Evolutionary conservation across 106 monocot species (phyloP).

Genomic region (Phalaenopsis aphrodite): DNA sequence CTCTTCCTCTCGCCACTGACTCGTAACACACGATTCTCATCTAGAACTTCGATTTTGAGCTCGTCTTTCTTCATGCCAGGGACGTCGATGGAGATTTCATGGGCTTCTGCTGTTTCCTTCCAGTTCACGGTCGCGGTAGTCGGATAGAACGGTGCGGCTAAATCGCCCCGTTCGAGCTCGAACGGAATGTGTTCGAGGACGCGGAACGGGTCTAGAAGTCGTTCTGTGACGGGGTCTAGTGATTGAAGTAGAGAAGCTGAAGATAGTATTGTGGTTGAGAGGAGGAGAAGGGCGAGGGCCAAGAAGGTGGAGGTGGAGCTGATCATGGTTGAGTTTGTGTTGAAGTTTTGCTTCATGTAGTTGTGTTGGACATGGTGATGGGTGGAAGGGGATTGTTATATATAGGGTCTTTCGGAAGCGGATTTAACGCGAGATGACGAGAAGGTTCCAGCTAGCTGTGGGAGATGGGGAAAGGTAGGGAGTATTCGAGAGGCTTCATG

Average conservation of each 20-base stretch:
- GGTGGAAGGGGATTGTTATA: neutral
- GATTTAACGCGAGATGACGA: neutral
- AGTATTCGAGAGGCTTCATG: neutral
- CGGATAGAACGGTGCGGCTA: slow-evolving; percentile 12
- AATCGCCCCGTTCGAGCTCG: slow-evolving; percentile 42
- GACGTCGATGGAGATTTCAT: slow-evolving; percentile 65
- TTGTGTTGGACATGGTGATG: neutral
- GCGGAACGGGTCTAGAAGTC: slow-evolving; percentile 46
- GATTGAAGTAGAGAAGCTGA: neutral
- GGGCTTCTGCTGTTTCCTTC: slow-evolving; percentile 64
- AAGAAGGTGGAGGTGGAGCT: neutral
- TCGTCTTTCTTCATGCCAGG: slow-evolving; percentile 65
- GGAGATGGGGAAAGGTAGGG: neutral
- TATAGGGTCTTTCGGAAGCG: neutral
- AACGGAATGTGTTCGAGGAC: slow-evolving; percentile 67
- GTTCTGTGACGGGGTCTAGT: neutral
- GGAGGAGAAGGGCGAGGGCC: neutral
- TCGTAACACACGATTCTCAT: slow-evolving; percentile 49
- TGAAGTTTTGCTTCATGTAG: neutral
- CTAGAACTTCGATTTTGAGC: slow-evolving; percentile 54
- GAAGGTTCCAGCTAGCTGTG: neutral
- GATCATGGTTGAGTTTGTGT: neutral
- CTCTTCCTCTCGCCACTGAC: slow-evolving; percentile 62
- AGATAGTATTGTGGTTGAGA: no score
- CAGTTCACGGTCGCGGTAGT: slow-evolving; percentile 64